Base-by-base conservation (phyloP, 2,329 filamentous ascomycete genomes). In the Apiospora aurea region DNA sequence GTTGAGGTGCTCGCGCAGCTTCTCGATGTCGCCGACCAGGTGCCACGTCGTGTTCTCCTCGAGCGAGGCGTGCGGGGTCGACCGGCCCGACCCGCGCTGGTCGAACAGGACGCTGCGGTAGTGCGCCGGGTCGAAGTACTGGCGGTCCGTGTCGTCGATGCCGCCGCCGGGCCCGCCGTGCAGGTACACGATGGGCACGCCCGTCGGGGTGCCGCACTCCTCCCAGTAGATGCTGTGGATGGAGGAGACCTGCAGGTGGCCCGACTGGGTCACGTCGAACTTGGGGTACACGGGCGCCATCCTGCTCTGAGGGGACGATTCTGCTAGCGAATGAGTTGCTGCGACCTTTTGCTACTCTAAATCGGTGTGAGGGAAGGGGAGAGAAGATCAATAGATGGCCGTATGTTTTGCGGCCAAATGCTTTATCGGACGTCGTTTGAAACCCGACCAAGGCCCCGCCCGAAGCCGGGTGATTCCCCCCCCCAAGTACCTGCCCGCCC, bases 141-240 rank as follows among this genome's bases (percentile, higher is more conserved):
- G 74, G 26, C 82, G 81, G 74, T 82, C 82, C 47, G 67, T 67
- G 64, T 80, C 78, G 16, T 80, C 78, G 46, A 77, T 82, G 51
- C 77, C 73, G 16, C 81, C 83, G 46, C 83, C 83, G 4, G 84
- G 84, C 1, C 84, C 84, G n/a, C 84, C 84, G 68, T 86, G 84
- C 10, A 85, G 80, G 71, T 80, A 85, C 29, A 85, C 75, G 0
- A 83, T 81, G 79, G 74, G 78, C 4, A 78, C 76, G 24, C 77
- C 78, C 24, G 71, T 67, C 18, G 73, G 57, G 34, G 26, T 34
- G 44, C 73, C 73, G 53, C 71, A 73, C 34, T 74, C 78, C 72
- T 79, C 78, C 67, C 74, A 79, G 73, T 79, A 79, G 69, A 79
- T 76, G 21, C 74, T 75, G 72, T 79, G 78, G 8, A 78, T 49